Evolutionary conservation across 306 rosid genomes (phyloP).

Genomic region (Malus sieversii): DNA sequence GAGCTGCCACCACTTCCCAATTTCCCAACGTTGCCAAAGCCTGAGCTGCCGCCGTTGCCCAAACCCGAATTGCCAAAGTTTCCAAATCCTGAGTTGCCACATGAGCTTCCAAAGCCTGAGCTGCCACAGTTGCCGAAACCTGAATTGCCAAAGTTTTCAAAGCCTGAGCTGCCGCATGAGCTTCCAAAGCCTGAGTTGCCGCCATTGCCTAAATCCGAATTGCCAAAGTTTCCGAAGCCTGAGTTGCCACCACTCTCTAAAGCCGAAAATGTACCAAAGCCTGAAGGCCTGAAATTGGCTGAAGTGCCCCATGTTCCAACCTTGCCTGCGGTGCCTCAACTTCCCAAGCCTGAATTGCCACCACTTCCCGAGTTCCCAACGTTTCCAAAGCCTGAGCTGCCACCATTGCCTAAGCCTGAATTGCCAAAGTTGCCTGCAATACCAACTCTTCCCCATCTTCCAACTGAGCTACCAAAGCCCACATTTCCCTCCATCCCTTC

Average conservation of each 20-base stretch:
- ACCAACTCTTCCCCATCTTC: constrained; percentile 7
- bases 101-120: too few relatives aligned
- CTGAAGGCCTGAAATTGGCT: neutral
- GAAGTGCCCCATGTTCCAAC: neutral
- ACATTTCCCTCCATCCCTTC: constrained; percentile 3
- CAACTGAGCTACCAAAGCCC: neutral
- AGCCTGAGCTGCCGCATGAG: too few relatives aligned
- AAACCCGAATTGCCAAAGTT: too few relatives aligned
- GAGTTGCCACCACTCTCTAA: neutral
- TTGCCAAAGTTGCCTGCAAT: constrained; percentile 4
- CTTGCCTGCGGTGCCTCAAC: neutral
- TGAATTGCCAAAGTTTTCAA: too few relatives aligned
- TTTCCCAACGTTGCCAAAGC: neutral
- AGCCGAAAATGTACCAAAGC: neutral
- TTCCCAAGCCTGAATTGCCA: neutral
- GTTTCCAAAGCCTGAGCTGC: neutral
- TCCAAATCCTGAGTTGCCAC: too few relatives aligned
- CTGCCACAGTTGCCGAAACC: too few relatives aligned
- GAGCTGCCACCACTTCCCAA: constrained; percentile 1
- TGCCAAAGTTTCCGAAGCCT: neutral
- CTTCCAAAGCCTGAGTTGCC: constrained; percentile 1
- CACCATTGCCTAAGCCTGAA: too few relatives aligned
- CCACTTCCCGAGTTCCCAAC: neutral
- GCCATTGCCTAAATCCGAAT: neutral
- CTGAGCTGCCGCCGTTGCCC: neutral